Evolutionary conservation across 1,139 yeast species (phyloP).

Genomic region (Williopsis jadinii): DNA sequence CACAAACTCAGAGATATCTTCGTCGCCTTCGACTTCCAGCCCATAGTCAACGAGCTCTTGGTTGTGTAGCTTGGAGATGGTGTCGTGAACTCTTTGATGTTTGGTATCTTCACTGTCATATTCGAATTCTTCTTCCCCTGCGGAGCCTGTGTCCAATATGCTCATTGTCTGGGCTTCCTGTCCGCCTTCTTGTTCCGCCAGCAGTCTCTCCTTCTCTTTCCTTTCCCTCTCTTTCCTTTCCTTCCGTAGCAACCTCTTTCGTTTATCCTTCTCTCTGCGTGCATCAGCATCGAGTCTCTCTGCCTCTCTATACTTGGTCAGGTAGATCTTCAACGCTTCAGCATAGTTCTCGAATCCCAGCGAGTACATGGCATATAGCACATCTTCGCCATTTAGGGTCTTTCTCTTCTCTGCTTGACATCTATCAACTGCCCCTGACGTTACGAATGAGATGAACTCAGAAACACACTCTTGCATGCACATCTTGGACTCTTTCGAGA

Average conservation of each 20-base stretch:
- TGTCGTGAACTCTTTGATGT: too few species aligned
- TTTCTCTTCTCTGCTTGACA: slow-evolving; percentile 60
- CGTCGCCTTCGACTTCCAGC: too few species aligned
- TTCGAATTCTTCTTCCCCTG: too few species aligned
- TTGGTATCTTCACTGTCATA: too few species aligned
- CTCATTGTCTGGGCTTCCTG: too few species aligned
- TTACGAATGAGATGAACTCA: slow-evolving; percentile 71
- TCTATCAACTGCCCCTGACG: slow-evolving; percentile 64
- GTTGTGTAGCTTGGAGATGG: too few species aligned
- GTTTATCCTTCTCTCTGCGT: slow-evolving; percentile 18
- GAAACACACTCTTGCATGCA: slow-evolving; percentile 90
- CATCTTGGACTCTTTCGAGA: slow-evolving; percentile 82
- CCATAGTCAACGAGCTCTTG: too few species aligned
- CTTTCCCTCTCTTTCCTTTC: slow-evolving; percentile 12
- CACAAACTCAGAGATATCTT: too few species aligned
- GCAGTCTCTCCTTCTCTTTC: background rate
- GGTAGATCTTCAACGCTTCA: slow-evolving; percentile 58
- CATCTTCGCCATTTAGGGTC: slow-evolving; percentile 66
- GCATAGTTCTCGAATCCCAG: slow-evolving; percentile 69
- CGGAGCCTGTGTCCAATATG: too few species aligned
- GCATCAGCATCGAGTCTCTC: slow-evolving; percentile 20
- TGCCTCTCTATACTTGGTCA: slow-evolving; percentile 56
- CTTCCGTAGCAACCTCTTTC: slow-evolving; percentile 16
- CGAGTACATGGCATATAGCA: slow-evolving; percentile 44
- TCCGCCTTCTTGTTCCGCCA: too few species aligned